Evolutionary conservation across 2,329 filamentous ascomycete species (phyloP).

Genomic region (Microcera coccophila): DNA sequence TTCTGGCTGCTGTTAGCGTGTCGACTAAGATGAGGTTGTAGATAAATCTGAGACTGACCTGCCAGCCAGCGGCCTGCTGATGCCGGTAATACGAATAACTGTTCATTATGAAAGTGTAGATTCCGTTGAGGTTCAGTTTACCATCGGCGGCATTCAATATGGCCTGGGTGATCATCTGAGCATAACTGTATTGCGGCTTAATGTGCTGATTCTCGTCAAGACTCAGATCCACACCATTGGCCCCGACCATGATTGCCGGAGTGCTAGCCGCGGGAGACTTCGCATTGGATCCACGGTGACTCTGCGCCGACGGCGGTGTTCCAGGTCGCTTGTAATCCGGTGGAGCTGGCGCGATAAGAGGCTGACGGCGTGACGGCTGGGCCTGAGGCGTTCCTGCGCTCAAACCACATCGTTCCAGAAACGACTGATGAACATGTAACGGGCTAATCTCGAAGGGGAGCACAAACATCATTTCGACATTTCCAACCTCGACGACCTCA

Average conservation of each 20-base stretch:
- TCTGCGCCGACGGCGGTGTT: slow-evolving; percentile 51
- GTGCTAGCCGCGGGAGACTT: slow-evolving; percentile 35
- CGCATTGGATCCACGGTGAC: slow-evolving; percentile 17
- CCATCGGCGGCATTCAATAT: slow-evolving; percentile 84
- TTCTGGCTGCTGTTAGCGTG: slow-evolving; percentile 53
- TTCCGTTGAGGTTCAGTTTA: slow-evolving; percentile 85
- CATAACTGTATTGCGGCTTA: slow-evolving; percentile 95
- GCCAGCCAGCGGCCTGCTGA: slow-evolving; percentile 77
- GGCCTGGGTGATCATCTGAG: slow-evolving; percentile 93
- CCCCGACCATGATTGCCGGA: slow-evolving; percentile 35
- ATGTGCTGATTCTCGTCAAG: slow-evolving; percentile 81
- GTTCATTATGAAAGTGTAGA: slow-evolving; percentile 88
- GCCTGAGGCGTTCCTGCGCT: slow-evolving; percentile 30
- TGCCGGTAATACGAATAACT: slow-evolving; percentile 92
- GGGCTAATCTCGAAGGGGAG: slow-evolving; percentile 69
- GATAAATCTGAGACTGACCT: slow-evolving; percentile 52
- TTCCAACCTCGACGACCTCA: slow-evolving; percentile 85
- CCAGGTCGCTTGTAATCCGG: slow-evolving; percentile 57
- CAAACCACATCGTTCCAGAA: slow-evolving; percentile 64
- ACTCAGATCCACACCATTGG: slow-evolving; percentile 68
- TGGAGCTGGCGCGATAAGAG: slow-evolving; percentile 57
- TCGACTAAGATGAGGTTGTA: not conserved
- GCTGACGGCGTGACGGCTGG: slow-evolving; percentile 34
- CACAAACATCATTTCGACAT: slow-evolving; percentile 98
- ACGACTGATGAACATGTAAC: slow-evolving; percentile 64